These are phyloP conservation scores for Mycena metata DNA, from an alignment of 768 basidiomycete species.

Conservation along the genomic window DNA sequence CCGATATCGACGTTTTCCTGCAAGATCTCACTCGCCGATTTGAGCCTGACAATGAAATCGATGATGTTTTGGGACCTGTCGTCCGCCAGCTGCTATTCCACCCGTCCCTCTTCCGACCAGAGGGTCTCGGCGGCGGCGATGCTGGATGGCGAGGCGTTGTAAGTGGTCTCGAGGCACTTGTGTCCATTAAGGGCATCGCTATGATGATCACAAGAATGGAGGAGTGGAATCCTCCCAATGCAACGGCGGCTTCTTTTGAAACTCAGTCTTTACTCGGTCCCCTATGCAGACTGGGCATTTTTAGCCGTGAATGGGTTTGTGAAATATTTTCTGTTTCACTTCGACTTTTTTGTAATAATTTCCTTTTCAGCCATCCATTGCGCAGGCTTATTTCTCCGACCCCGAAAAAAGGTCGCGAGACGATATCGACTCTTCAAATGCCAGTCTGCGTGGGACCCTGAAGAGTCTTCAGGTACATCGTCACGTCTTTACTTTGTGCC, in stretches of 20 bases:
- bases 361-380: slow-evolving; percentile 74
- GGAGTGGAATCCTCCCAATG: slow-evolving; percentile 77
- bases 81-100: slow-evolving; percentile 74
- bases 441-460: slow-evolving; percentile 88
- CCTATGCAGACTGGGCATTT: slow-evolving; percentile 85
- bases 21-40: slow-evolving; percentile 88
- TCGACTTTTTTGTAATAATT: slow-evolving; percentile 20
- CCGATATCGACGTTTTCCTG: slow-evolving; percentile 85
- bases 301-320: slow-evolving; percentile 90
- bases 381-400: slow-evolving; percentile 87
- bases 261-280: slow-evolving; percentile 83
- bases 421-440: slow-evolving; percentile 86
- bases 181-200: slow-evolving; percentile 87
- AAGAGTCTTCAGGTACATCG: slow-evolving; percentile 80
- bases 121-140: slow-evolving; percentile 80
- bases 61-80: slow-evolving; percentile 83
- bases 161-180: slow-evolving; percentile 83
- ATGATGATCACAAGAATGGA: slow-evolving; percentile 81
- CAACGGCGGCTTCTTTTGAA: slow-evolving; percentile 75
- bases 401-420: slow-evolving; percentile 78
- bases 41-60: slow-evolving; percentile 82
- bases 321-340: slow-evolving; percentile 1
- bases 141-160: slow-evolving; percentile 90
- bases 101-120: slow-evolving; percentile 70
- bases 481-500: not conserved